phyloP scores from a whole-genome alignment of 441 rosid genomes.

The Pelargonium myrrhifolium region DNA sequence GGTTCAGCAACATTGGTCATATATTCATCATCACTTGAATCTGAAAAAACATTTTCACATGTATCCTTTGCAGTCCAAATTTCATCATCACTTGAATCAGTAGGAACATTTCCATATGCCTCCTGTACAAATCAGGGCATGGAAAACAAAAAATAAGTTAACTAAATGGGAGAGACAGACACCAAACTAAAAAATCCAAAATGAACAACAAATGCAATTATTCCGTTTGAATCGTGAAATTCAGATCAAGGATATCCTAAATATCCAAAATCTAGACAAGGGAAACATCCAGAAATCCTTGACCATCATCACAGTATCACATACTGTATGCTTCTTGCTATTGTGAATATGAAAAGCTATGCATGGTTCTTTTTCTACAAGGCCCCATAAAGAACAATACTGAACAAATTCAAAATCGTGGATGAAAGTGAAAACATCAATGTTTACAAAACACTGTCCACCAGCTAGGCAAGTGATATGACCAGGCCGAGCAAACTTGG shows the following conservation, averaged over 20 bases:
- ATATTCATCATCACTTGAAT: constrained; percentile 2
- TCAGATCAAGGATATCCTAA: neutral
- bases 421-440: no score
- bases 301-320: no score
- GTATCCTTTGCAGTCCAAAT: neutral
- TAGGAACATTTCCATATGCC: constrained; percentile 39
- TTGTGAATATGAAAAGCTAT: no score
- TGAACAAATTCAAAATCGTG: no score
- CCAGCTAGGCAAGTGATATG: no score
- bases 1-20: constrained; percentile 16
- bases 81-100: constrained; percentile 3
- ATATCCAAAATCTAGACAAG: no score
- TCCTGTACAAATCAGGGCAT: constrained; percentile 42
- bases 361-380: no score
- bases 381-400: no score
- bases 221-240: neutral
- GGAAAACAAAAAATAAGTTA: constrained; percentile 15
- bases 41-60: neutral
- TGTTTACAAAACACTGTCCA: no score
- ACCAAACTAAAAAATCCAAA: neutral
- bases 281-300: no score
- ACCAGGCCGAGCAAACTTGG: no score
- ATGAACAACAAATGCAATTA: neutral
- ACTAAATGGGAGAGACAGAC: constrained; percentile 6
- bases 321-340: no score